These are phyloP conservation scores for Dicorynia guianensis DNA, from an alignment of 306 rosid genomes.

Conservation along the genomic window DNA sequence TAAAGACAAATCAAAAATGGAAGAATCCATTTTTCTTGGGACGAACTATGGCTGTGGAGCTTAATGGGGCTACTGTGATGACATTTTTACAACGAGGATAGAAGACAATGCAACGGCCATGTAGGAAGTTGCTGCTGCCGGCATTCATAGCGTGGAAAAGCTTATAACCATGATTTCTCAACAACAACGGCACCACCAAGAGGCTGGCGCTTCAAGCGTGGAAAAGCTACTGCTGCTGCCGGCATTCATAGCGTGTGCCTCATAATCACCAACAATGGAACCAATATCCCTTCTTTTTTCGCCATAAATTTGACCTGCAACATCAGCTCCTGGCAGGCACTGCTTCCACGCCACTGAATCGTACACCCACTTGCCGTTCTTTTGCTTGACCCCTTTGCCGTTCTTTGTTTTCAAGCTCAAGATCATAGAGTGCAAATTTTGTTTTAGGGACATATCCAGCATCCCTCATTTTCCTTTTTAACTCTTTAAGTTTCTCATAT, in stretches of 20 bases:
- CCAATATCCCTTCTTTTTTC: background rate
- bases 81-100: conserved; percentile 41
- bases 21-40: background rate
- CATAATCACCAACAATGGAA: conserved; percentile 13
- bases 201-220: conserved; percentile 16
- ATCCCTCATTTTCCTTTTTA: too few species aligned
- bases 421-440: too few species aligned
- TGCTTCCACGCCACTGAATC: background rate
- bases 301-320: too few species aligned
- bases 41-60: conserved; percentile 55
- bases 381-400: too few species aligned
- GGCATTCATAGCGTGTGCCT: too few species aligned
- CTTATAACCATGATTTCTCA: conserved; percentile 63
- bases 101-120: too few species aligned
- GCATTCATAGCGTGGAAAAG: conserved; percentile 76
- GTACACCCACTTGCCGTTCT: too few species aligned
- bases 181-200: conserved; percentile 17
- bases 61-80: conserved; percentile 41
- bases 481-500: too few species aligned
- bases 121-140: conserved; percentile 75
- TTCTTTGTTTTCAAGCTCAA: too few species aligned
- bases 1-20: too few species aligned
- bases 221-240: too few species aligned
- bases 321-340: background rate
- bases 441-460: too few species aligned